Evolutionary conservation across 331 rosid genomes (phyloP).

Genomic region (Quercus phellos): DNA sequence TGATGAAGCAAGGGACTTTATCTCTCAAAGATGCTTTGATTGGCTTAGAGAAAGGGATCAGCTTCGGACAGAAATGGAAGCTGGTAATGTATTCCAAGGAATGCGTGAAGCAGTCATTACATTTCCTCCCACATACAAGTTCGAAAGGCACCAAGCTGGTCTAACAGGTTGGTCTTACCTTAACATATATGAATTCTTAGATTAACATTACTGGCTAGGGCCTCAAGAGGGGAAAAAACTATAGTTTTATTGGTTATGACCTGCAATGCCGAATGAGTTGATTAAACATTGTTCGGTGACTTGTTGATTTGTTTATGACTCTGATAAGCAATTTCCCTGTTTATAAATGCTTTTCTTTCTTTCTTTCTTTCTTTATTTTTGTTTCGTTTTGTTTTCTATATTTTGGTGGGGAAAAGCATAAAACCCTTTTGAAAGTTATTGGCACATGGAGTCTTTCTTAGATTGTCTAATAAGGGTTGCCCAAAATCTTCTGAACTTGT

Average conservation of each 20-base stretch:
- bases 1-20: slow-evolving; percentile 95
- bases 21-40: slow-evolving; percentile 96
- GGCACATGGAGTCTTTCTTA: slow-evolving; percentile 11
- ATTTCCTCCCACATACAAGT: slow-evolving; percentile 97
- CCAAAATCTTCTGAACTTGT: slow-evolving; percentile 9
- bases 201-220: slow-evolving; percentile 6
- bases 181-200: background rate
- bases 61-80: slow-evolving; percentile 89
- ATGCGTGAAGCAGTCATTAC: slow-evolving; percentile 88
- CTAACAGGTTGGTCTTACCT: slow-evolving; percentile 62
- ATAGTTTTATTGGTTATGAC: background rate
- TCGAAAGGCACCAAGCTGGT: slow-evolving; percentile 92
- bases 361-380: no score
- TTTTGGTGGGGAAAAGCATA: no score
- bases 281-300: background rate
- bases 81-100: slow-evolving; percentile 97
- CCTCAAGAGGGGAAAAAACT: background rate
- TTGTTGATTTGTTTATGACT: background rate
- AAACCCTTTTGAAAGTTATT: background rate
- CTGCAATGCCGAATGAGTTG: slow-evolving; percentile 4
- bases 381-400: no score
- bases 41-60: slow-evolving; percentile 98
- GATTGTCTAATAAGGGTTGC: slow-evolving; percentile 10
- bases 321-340: background rate
- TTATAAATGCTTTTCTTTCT: background rate